Evolutionary conservation across 257 asterid genomes (phyloP).

Genomic region (Haberlea rhodopensis): DNA sequence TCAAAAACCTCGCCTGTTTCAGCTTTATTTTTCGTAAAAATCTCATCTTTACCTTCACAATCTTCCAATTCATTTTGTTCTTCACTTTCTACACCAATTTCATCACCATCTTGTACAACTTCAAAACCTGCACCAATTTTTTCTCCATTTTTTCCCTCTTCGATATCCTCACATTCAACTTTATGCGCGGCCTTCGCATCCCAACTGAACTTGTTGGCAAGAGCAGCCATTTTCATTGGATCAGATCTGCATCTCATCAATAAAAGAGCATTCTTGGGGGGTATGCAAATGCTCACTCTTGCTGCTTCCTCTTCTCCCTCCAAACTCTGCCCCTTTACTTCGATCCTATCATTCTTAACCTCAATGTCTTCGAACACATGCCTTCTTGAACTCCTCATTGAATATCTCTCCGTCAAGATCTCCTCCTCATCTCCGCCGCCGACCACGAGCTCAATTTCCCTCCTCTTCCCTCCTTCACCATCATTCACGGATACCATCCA

Average conservation of each 20-base stretch:
- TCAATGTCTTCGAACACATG: slow-evolving; percentile 87
- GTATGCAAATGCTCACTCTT: slow-evolving; percentile 76
- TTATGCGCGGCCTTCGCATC: slow-evolving; percentile 39
- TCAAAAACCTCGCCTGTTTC: slow-evolving; percentile 8
- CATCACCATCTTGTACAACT: slow-evolving; percentile 19
- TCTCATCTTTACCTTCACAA: slow-evolving; percentile 24
- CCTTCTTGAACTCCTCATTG: slow-evolving; percentile 62
- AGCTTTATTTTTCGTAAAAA: not conserved
- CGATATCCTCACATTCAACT: slow-evolving; percentile 25
- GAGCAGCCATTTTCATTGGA: slow-evolving; percentile 85
- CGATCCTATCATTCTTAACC: slow-evolving; percentile 58
- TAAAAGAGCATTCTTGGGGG: slow-evolving; percentile 90
- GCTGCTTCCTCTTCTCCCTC: slow-evolving; percentile 41
- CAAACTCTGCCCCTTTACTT: slow-evolving; percentile 39
- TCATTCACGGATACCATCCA: slow-evolving; percentile 82
- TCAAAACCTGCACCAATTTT: slow-evolving; percentile 22
- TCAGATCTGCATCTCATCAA: slow-evolving; percentile 98
- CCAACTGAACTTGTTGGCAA: slow-evolving; percentile 53
- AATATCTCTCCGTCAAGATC: slow-evolving; percentile 18
- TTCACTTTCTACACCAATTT: slow-evolving; percentile 16
- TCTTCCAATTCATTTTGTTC: slow-evolving; percentile 10
- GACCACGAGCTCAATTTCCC: slow-evolving; percentile 85
- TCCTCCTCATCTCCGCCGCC: slow-evolving; percentile 70
- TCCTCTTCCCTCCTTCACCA: slow-evolving; percentile 57
- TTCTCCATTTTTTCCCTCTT: slow-evolving; percentile 20